These are phyloP conservation scores for Pseudogymnoascus sp. DNA, from an alignment of 2,329 filamentous ascomycete genomes.

Conservation along the genomic window DNA sequence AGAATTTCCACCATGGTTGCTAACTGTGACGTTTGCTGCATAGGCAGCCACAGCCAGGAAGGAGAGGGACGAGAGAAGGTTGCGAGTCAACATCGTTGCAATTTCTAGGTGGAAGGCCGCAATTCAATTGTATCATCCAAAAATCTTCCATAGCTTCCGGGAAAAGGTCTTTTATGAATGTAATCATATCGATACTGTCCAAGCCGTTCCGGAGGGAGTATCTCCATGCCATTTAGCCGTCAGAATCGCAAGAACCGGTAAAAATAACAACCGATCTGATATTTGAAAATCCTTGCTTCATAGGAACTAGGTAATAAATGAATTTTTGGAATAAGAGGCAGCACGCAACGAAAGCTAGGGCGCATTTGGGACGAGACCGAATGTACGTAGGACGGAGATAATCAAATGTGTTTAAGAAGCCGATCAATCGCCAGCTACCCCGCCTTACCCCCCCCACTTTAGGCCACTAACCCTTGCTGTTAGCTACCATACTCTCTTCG, in stretches of 20 bases:
- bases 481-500: neutral
- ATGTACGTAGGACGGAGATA: neutral
- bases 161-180: neutral
- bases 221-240: neutral
- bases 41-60: slow-evolving; percentile 9
- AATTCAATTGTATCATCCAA: neutral
- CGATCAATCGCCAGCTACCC: neutral
- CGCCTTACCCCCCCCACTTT: neutral
- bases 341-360: neutral
- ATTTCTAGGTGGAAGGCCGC: neutral
- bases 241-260: neutral
- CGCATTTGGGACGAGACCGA: neutral
- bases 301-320: neutral
- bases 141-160: neutral
- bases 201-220: neutral
- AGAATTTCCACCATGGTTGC: slow-evolving; percentile 23
- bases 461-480: no score
- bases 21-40: slow-evolving; percentile 23
- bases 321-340: neutral
- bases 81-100: neutral
- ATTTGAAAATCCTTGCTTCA: neutral
- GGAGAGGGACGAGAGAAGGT: neutral
- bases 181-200: neutral
- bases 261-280: neutral
- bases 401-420: neutral